phyloP scores from a whole-genome alignment of 129 eudicot genomes.

The sunflower (Helianthus annuus) region HanXRQr2.0-SUNRISE NC_035448.2:23332481-23332980 shows the following conservation, averaged over 20 bases:
- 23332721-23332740: neutral
- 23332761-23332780: neutral
- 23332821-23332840: neutral
- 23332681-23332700: neutral
- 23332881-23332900: slow-evolving; percentile 67
- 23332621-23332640: too few relatives aligned
- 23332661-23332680: neutral
- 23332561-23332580: too few relatives aligned
- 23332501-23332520: too few relatives aligned
- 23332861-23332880: slow-evolving; percentile 53
- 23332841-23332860: slow-evolving; percentile 65
- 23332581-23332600: too few relatives aligned
- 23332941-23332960: slow-evolving; percentile 84
- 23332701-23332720: neutral
- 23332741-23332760: neutral
- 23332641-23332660: neutral
- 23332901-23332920: slow-evolving; percentile 83
- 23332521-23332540: too few relatives aligned
- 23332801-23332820: neutral
- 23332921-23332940: slow-evolving; percentile 88
- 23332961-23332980: slow-evolving; percentile 91
- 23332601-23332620: too few relatives aligned
- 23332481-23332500: too few relatives aligned
- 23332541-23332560: too few relatives aligned
- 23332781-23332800: neutral